Base-by-base conservation (phyloP, 352 stramenopile species). In the Globisporangium okanoganense region DNA sequence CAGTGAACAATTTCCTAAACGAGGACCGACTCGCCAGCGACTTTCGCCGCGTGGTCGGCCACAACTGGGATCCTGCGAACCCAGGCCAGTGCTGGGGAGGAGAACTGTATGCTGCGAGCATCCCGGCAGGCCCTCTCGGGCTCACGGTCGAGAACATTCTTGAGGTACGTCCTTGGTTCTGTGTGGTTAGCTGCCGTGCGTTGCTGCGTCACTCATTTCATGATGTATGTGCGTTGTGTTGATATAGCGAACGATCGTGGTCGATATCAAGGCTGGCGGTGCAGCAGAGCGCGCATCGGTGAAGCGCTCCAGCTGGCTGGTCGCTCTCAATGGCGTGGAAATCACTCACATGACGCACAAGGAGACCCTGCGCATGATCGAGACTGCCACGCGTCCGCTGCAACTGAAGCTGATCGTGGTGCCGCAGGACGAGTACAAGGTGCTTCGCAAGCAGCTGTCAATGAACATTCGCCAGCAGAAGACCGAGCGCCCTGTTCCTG, bases 71-170 rank as follows among this genome's bases (percentile, higher is more conserved):
- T 33, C 72, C 76, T 7, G 67, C 82, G n/a, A 72, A 82, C 16
- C 70, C 69, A 41, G 66, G 67, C 1, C 76, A 72, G 31, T 78
- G 77, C 35, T 82, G 87, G 69, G 74, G 76, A 27, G 73, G 61
- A 14, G 77, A 78, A 5, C 67, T 78, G 14, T 96, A 96, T 45
- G 52, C 69, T 9, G 85, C 82, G 13, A 85, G 73, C 5, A 92
- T 96, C 62, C 87, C 87, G n/a, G 71, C 84, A 1, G 87, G 87
- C 1, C 83, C 87, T 1, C 70, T 96, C 31, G 87, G 87, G 20
- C 73, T 96, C 25, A 96, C 87, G 0, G 87, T 96, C n/a, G 87
- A 96, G 58, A 96, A 96, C 36, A 92, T 94, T 29, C 55, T 94
- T 9, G 86, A 95, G 73, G 75, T 86, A 63, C 22, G 70, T 62